phyloP scores from a whole-genome alignment of 2,329 filamentous ascomycete species.

The Aspergillus unguis region DNA sequence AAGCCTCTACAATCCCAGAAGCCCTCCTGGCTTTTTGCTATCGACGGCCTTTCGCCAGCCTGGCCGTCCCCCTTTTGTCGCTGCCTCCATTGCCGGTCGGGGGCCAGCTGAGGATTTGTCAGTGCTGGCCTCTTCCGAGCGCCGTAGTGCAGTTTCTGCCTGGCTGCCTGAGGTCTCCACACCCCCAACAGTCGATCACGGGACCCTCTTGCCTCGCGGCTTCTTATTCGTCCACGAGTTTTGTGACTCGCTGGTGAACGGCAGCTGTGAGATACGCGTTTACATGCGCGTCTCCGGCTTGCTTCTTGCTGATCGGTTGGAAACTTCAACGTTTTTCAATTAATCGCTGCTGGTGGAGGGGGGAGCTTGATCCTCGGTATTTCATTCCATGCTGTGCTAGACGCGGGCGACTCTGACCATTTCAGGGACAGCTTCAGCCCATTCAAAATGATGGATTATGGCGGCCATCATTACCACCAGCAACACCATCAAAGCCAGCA shows the following conservation, averaged over 20 bases:
- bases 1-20: constrained; percentile 11
- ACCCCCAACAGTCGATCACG: background rate
- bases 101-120: constrained; percentile 11
- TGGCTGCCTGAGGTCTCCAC: constrained; percentile 5
- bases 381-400: constrained; percentile 5
- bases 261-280: constrained; percentile 6
- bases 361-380: background rate
- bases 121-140: constrained; percentile 4
- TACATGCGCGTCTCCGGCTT: too few relatives aligned
- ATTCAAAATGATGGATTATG: constrained; percentile 37
- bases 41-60: background rate
- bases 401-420: constrained; percentile 1
- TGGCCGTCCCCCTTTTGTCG: constrained; percentile 1
- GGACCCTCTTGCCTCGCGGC: background rate
- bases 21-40: background rate
- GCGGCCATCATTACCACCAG: constrained; percentile 29
- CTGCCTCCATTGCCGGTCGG: constrained; percentile 14
- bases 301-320: too few relatives aligned
- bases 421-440: background rate
- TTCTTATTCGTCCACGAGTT: constrained; percentile 1
- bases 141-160: constrained; percentile 8
- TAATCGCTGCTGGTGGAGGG: constrained; percentile 10
- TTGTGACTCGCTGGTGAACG: background rate
- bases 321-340: too few relatives aligned
- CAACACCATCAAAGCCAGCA: constrained; percentile 26